Evolutionary conservation across 2,329 filamentous ascomycete species (phyloP).

Genomic region (Raffaelea albimanens): DNA sequence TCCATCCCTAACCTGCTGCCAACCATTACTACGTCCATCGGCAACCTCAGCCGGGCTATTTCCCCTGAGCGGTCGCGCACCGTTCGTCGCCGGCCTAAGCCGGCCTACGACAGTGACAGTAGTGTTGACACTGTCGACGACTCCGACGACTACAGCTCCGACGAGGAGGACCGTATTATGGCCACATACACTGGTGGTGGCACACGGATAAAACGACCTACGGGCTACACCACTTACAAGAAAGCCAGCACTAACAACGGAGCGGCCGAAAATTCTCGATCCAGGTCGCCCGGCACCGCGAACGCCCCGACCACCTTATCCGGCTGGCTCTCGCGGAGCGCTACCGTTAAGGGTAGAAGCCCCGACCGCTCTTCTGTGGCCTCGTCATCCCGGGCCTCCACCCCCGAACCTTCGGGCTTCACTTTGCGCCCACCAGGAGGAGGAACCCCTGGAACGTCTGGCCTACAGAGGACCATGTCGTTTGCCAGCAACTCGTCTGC

Average conservation of each 20-base stretch:
- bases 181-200: slow-evolving; percentile 3
- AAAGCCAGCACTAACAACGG: background rate
- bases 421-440: background rate
- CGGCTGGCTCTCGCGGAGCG: slow-evolving; percentile 7
- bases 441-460: background rate
- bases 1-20: slow-evolving; percentile 26
- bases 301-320: background rate
- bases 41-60: slow-evolving; percentile 12
- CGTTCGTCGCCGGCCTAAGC: slow-evolving; percentile 3
- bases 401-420: slow-evolving; percentile 5
- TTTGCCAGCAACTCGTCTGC: slow-evolving; percentile 12
- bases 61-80: slow-evolving; percentile 10
- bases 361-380: slow-evolving; percentile 2
- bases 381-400: slow-evolving; percentile 2
- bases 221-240: background rate
- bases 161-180: slow-evolving; percentile 10
- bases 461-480: slow-evolving; percentile 14
- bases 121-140: slow-evolving; percentile 21
- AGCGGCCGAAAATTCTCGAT: no score
- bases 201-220: no score
- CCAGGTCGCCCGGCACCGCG: background rate
- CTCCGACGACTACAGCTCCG: background rate
- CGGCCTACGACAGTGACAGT: slow-evolving; percentile 18
- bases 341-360: slow-evolving; percentile 5
- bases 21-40: slow-evolving; percentile 9